Conservation (phyloP, 2,329 filamentous ascomycete species). For the Magnaporthiopsis rhizophila region DNA sequence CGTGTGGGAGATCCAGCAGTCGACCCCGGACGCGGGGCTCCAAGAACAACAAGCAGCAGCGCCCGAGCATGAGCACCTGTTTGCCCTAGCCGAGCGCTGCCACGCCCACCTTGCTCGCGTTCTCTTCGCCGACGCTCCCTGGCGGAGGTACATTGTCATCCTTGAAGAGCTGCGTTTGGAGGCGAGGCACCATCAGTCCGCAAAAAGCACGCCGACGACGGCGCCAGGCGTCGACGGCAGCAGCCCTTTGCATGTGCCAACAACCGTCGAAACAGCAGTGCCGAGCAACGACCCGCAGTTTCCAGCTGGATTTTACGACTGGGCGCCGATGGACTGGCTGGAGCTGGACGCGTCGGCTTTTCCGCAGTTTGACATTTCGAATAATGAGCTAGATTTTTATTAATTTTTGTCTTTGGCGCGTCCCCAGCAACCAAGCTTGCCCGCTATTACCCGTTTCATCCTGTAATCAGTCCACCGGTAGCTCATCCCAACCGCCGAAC, state of each 20-base stretch:
- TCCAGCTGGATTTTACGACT: conserved; percentile 1
- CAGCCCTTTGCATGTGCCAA: background rate
- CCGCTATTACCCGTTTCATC: too few relatives aligned
- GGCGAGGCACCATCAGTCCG: conserved; percentile 10
- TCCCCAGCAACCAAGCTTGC: too few relatives aligned
- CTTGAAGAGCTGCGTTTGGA: conserved; percentile 42
- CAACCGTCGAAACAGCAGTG: conserved; percentile 1
- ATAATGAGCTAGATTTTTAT: background rate
- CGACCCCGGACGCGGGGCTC: conserved; percentile 13
- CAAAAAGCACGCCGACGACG: background rate
- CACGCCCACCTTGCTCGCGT: conserved; percentile 34
- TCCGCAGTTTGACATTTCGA: background rate
- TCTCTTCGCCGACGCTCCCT: conserved; percentile 32
- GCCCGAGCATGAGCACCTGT: conserved; percentile 19
- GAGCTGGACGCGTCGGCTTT: background rate
- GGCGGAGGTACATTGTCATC: conserved; percentile 41
- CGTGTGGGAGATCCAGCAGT: conserved; percentile 41
- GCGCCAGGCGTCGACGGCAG: background rate
- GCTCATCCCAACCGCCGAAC: too few relatives aligned
- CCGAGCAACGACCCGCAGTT: background rate
- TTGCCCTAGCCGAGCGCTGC: conserved; percentile 36
- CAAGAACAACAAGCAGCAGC: conserved; percentile 1
- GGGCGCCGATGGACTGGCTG: conserved; percentile 3
- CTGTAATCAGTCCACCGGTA: too few relatives aligned
- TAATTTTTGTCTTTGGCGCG: background rate